Evolutionary conservation across 1,284 basidiomycete genomes (phyloP), one percentile per base, ranked within the genome.

Genomic region (Apiotrichum brassicae): DNA sequence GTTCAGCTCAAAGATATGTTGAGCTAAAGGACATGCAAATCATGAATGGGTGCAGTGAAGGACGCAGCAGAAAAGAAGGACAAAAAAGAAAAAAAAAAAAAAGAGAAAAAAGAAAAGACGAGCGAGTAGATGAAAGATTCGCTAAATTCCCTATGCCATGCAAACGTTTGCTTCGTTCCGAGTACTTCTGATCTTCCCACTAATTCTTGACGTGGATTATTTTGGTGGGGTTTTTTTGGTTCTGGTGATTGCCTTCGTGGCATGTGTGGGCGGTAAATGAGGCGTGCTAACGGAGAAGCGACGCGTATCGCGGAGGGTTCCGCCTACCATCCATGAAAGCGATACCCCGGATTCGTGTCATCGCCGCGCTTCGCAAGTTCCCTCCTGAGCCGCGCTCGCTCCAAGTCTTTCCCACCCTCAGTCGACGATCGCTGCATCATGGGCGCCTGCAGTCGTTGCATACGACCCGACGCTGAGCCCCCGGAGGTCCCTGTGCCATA

Each of bases 241-340:
- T 4, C 8, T 25, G 38, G 23, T 6, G 20, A 40, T 18, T 11
- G 23, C 6, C 8, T 8, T n/a, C 16, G 18, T n/a, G 37, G 6
- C 6, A 6, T 11, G 20, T 18, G 37, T 36, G 8, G 20, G 5
- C 7, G 20, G 12, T 23, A n/a, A n/a, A n/a, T n/a, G n/a, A n/a
- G n/a, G n/a, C n/a, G n/a, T n/a, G n/a, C n/a, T n/a, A n/a, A n/a
- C n/a, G n/a, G n/a, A n/a, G n/a, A n/a, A n/a, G n/a, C n/a, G n/a
- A n/a, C n/a, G n/a, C n/a, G n/a, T n/a, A n/a, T n/a, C n/a, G n/a
- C n/a, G n/a, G n/a, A n/a, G n/a, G n/a, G n/a, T n/a, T n/a, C n/a
- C n/a, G n/a, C n/a, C 22, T 43, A 71, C 70, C 70, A 71, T 18
- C 70, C 70, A 56, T 71, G 70, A 18, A 51, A 49, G 19, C 70